These are phyloP conservation scores for Silybum marianum DNA, from an alignment of 129 eudicot genomes.

Conservation along the genomic window DNA sequence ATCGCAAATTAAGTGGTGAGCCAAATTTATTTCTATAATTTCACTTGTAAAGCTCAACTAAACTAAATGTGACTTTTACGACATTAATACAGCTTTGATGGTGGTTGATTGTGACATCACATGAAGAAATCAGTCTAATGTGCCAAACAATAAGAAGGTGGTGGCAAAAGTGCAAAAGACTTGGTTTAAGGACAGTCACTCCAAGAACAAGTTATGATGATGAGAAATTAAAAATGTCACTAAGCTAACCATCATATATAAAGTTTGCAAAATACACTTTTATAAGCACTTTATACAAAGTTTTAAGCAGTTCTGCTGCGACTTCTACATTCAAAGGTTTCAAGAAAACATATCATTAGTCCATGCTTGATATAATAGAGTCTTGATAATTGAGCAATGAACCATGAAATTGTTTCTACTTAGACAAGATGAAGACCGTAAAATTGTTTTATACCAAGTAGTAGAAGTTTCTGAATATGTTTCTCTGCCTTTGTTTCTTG, in stretches of 20 bases:
- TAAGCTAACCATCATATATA: background rate
- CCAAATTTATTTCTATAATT: slow-evolving; percentile 3
- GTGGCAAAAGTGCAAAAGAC: background rate
- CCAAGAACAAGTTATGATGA: background rate
- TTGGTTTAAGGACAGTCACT: background rate
- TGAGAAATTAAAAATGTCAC: background rate
- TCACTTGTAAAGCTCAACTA: background rate
- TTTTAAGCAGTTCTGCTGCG: background rate
- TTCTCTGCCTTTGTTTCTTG: slow-evolving; percentile 96
- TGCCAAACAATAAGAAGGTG: background rate
- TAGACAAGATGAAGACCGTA: background rate
- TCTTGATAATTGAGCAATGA: background rate
- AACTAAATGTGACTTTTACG: background rate
- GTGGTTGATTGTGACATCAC: background rate
- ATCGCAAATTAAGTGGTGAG: background rate
- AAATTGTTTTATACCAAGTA: slow-evolving; percentile 64
- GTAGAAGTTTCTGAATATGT: slow-evolving; percentile 85
- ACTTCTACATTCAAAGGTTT: background rate
- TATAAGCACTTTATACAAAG: background rate
- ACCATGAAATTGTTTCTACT: background rate
- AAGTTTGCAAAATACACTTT: background rate
- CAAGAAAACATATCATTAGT: background rate
- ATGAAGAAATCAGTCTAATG: background rate
- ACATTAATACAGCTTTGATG: background rate
- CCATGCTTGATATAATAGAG: background rate